Evolutionary conservation across 306 rosid species (phyloP).

Genomic region (Gleditsia sinensis): DNA sequence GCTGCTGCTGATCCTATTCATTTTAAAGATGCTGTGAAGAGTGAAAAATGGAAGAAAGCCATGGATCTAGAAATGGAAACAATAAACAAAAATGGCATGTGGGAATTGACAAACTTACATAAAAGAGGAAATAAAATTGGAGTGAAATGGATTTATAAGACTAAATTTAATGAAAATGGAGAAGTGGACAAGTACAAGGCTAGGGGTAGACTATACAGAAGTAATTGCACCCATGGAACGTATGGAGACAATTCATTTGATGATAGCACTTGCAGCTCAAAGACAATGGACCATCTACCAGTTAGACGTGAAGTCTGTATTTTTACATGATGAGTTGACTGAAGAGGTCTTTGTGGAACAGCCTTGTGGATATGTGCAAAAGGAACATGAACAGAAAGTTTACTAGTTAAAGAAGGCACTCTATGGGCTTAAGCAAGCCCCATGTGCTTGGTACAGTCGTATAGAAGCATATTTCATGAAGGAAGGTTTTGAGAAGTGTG

Average conservation of each 20-base stretch:
- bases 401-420: no score
- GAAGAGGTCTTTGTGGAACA: background rate
- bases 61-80: background rate
- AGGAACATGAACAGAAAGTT: no score
- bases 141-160: slow-evolving; percentile 4
- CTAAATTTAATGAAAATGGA: slow-evolving; percentile 5
- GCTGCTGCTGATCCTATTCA: no score
- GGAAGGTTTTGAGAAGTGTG: background rate
- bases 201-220: background rate
- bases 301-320: background rate
- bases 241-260: background rate
- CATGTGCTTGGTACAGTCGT: no score
- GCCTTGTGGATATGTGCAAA: no score
- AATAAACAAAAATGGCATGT: no score
- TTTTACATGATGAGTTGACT: background rate
- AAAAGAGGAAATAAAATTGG: no score
- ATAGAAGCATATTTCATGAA: no score
- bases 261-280: background rate
- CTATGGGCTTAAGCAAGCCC: no score
- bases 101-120: no score
- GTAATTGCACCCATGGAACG: background rate
- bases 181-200: background rate
- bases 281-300: background rate
- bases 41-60: background rate
- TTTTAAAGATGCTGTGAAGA: no score